Evolutionary conservation across 2,329 filamentous ascomycete species (phyloP).

Genomic region (Ophiostoma pallidulum): DNA sequence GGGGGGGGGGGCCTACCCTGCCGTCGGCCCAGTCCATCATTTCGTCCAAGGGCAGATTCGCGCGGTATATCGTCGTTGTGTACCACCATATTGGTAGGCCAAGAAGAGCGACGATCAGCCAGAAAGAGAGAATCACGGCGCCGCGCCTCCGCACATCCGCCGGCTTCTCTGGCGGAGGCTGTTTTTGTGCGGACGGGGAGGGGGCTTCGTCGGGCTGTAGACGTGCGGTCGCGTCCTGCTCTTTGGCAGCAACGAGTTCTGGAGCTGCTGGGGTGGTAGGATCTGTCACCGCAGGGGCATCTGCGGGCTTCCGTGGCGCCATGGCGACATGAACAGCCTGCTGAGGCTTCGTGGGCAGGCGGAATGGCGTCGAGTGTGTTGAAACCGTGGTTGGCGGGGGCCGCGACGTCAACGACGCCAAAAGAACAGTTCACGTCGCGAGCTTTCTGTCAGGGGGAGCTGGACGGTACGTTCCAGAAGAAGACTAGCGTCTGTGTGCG

Average conservation of each 20-base stretch:
- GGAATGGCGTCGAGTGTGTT: no score
- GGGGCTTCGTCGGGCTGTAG: neutral
- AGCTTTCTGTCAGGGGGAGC: slow-evolving; percentile 3
- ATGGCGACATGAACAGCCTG: slow-evolving; percentile 8
- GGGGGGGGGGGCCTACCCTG: slow-evolving; percentile 46
- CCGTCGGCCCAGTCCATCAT: slow-evolving; percentile 93
- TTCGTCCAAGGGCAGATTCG: slow-evolving; percentile 67
- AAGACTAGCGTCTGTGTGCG: neutral
- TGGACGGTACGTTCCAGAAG: neutral
- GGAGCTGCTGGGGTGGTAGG: neutral
- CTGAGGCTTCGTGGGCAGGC: neutral
- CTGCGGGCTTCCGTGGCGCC: slow-evolving; percentile 10
- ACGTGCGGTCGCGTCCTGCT: neutral
- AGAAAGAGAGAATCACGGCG: slow-evolving; percentile 77
- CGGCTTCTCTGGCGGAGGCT: slow-evolving; percentile 68
- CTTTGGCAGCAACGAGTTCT: neutral
- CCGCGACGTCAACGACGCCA: neutral
- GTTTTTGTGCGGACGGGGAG: slow-evolving; percentile 25
- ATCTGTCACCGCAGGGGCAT: neutral
- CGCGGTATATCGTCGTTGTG: slow-evolving; percentile 87
- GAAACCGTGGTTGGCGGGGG: no score
- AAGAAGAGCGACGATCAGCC: slow-evolving; percentile 72
- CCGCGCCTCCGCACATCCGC: slow-evolving; percentile 61
- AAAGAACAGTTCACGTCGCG: slow-evolving; percentile 11
- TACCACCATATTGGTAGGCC: slow-evolving; percentile 93